Conservation (phyloP, 139 green algal species). For the Micractinium sp. region DNA sequence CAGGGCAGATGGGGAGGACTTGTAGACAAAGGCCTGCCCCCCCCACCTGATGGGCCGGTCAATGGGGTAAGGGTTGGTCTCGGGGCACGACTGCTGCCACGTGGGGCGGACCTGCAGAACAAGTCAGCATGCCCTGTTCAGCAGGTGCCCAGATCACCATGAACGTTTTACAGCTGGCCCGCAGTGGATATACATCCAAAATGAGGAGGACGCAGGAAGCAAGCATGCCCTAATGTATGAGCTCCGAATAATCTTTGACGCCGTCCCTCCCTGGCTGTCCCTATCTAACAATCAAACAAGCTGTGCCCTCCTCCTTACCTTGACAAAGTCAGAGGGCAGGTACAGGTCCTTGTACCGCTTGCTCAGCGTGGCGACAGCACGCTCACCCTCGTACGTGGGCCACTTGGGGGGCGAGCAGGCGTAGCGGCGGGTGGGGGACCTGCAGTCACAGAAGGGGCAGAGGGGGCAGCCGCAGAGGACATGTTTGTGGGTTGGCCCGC, state of each 20-base stretch:
- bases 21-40: neutral
- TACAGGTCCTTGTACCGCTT: slow-evolving; percentile 71
- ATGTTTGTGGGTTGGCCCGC: neutral
- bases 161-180: no score
- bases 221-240: no score
- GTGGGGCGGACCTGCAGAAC: slow-evolving; percentile 5
- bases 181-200: no score
- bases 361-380: slow-evolving; percentile 51
- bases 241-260: neutral
- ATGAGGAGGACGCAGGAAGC: no score
- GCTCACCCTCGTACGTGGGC: slow-evolving; percentile 46
- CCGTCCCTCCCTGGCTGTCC: no score
- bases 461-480: no score
- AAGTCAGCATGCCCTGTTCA: no score
- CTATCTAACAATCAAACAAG: neutral
- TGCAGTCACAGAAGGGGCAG: neutral
- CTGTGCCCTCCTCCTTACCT: slow-evolving; percentile 17
- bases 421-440: slow-evolving; percentile 46
- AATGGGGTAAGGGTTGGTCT: neutral
- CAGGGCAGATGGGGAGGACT: no score
- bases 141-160: no score
- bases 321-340: slow-evolving; percentile 61
- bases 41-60: neutral
- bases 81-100: slow-evolving; percentile 19
- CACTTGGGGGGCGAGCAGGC: slow-evolving; percentile 41